Evolutionary conservation across 2,329 filamentous ascomycete genomes (phyloP).

Genomic region (Pyrenophora teres): DNA sequence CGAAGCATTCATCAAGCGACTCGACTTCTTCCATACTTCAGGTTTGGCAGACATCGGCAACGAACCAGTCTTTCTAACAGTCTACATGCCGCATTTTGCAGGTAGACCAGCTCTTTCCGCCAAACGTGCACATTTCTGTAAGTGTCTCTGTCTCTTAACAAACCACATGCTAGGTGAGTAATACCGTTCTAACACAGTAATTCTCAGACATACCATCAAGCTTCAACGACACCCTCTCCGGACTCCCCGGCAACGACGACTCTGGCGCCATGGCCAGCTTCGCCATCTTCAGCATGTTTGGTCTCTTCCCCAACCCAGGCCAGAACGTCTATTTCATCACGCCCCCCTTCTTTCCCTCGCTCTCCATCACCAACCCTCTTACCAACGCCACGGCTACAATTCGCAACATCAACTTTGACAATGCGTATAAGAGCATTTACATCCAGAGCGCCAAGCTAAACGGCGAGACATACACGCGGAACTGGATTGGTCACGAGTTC

Average conservation of each 20-base stretch:
- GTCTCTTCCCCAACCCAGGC: constrained; percentile 54
- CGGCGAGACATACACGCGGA: constrained; percentile 50
- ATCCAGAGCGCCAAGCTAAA: constrained; percentile 52
- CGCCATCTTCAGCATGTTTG: constrained; percentile 51
- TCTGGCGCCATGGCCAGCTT: constrained; percentile 54
- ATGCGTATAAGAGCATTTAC: constrained; percentile 49
- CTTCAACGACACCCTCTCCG: constrained; percentile 50
- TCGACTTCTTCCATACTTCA: constrained; percentile 53
- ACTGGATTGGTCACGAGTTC: constrained; percentile 54
- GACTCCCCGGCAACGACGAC: constrained; percentile 55
- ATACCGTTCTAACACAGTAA: not conserved
- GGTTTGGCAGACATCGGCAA: constrained; percentile 54
- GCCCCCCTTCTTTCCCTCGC: constrained; percentile 52
- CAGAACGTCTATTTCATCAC: constrained; percentile 56
- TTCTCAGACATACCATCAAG: constrained; percentile 48
- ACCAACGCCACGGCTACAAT: constrained; percentile 52
- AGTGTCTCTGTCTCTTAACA: not conserved
- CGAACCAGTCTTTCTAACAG: constrained; percentile 53
- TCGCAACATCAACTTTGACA: constrained; percentile 49
- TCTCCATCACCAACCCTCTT: constrained; percentile 47
- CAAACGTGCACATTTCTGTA: constrained; percentile 48
- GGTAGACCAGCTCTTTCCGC: constrained; percentile 51
- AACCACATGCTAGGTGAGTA: no score
- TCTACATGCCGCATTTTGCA: constrained; percentile 54
- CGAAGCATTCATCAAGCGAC: constrained; percentile 47